A percentile compares a stretch with the other conserved stretches of the same genome.
These are phyloP conservation scores for Cajanus cajan DNA, from an alignment of 306 rosid species.

Conservation along the genomic window DNA sequence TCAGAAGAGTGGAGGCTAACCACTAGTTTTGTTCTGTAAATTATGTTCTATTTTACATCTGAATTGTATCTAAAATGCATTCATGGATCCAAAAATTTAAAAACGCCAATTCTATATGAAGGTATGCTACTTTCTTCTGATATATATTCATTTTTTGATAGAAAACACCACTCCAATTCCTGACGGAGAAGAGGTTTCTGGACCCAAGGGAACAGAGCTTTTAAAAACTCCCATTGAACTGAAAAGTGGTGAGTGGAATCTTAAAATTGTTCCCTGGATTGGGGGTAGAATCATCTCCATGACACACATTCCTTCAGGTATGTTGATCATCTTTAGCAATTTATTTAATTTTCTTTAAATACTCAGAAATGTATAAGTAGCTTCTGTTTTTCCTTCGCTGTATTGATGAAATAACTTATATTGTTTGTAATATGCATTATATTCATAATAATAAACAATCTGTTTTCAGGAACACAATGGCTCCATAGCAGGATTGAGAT, in stretches of 20 bases:
- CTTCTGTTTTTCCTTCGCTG: not conserved
- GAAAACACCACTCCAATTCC: constrained; percentile 71
- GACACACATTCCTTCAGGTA: constrained; percentile 86
- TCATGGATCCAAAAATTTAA: not conserved
- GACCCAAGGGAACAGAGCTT: constrained; percentile 60
- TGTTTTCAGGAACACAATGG: constrained; percentile 76
- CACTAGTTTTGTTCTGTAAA: constrained; percentile 5
- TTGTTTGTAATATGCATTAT: not conserved
- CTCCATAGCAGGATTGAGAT: constrained; percentile 82
- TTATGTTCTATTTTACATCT: constrained; percentile 20
- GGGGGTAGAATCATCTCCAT: constrained; percentile 94
- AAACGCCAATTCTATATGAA: not conserved
- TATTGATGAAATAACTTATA: constrained; percentile 1
- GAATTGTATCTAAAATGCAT: not conserved
- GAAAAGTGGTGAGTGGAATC: constrained; percentile 68
- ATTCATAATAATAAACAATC: constrained; percentile 12
- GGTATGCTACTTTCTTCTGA: constrained; percentile 23
- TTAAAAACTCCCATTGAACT: constrained; percentile 71
- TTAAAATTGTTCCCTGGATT: constrained; percentile 87
- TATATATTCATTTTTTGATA: constrained; percentile 26
- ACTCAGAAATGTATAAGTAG: constrained; percentile 1
- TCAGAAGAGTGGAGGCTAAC: constrained; percentile 19
- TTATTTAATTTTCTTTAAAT: not conserved
- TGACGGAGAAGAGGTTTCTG: constrained; percentile 60
- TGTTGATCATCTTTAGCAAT: constrained; percentile 13